Base-by-base conservation (phyloP, 2,329 filamentous ascomycete genomes). In the Rhexocercosporidium sp. region DNA sequence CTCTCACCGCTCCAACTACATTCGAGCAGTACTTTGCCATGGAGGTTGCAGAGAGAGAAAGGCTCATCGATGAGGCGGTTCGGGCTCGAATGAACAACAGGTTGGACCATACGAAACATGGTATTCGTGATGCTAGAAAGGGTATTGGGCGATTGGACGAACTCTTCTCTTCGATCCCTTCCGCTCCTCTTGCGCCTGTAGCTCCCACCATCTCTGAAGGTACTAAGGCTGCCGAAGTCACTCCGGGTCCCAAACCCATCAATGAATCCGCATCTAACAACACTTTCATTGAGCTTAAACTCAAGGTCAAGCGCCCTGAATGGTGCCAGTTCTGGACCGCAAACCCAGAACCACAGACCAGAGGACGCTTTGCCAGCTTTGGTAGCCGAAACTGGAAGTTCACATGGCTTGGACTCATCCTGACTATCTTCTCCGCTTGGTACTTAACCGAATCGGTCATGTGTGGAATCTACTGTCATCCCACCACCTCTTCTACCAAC, bases 81-180 rank as follows among this genome's bases (percentile, higher is more conserved):
- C 80, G 82, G 54, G 81, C 82, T 59, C 81, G 84, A 63, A 86
- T 89, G 82, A 83, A 79, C 72, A 84, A 83, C 69, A 79, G 81
- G 0, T 77, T 89, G n/a, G 79, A 81, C 66, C 83, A 82, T 18
- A 84, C 83, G 3, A 78, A 87, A 5, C 76, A 81, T 34, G 82
- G 83, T 22, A 86, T 89, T 37, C 84, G 82, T 47, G 84, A 81
- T 16, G 85, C 85, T 22, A 86, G 85, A 70, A 81, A 83, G 62
- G 86, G 87, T 12, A 89, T 90, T 60, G 85, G 87, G 73, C 81
- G 85, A 11, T 79, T 89, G 7, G 84, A 88, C 73, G 81, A 82
- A 68, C 81, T 82, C 65, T 81, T 89, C 20, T 79, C 81, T 20
- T 65, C 65, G 27, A 59, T 39, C 11, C 80, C 82, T 8, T 12